A percentile compares a stretch with the other conserved stretches of the same genome.
Conservation (phyloP, 768 basidiomycete species). For the Serendipita indica region DNA sequence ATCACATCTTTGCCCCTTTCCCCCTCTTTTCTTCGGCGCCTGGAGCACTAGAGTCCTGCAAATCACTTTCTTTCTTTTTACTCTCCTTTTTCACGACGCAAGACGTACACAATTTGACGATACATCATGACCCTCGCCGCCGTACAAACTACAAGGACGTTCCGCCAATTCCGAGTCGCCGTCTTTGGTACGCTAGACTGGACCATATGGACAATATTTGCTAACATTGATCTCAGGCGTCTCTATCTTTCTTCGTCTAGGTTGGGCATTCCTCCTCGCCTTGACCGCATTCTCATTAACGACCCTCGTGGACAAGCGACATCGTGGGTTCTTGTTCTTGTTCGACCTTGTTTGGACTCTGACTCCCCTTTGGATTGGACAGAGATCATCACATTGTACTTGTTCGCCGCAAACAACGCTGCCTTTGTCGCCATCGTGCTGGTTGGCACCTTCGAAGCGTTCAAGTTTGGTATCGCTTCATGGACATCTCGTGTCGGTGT, state of each 20-base stretch:
- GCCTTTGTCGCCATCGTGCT: background rate
- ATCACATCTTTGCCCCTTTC: background rate
- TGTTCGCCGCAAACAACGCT: background rate
- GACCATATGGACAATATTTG: background rate
- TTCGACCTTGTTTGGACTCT: background rate
- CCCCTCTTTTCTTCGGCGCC: background rate
- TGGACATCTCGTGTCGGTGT: background rate
- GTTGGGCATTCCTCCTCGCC: background rate
- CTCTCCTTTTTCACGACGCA: background rate
- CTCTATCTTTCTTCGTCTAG: background rate
- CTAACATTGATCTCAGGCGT: background rate
- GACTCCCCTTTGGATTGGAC: too few relatives aligned
- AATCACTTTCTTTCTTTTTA: conserved; percentile 1
- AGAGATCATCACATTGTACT: background rate
- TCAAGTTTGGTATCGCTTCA: background rate
- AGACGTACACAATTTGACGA: background rate
- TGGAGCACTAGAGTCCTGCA: conserved; percentile 4
- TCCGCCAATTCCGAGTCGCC: conserved; percentile 6
- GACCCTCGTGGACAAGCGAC: background rate
- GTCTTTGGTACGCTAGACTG: background rate
- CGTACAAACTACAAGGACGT: background rate
- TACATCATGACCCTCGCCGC: conserved; percentile 2
- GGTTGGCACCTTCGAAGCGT: background rate
- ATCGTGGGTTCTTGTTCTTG: background rate
- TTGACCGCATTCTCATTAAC: background rate